Evolutionary conservation across 768 basidiomycete genomes (phyloP).

Genomic region (Russula sp.): DNA sequence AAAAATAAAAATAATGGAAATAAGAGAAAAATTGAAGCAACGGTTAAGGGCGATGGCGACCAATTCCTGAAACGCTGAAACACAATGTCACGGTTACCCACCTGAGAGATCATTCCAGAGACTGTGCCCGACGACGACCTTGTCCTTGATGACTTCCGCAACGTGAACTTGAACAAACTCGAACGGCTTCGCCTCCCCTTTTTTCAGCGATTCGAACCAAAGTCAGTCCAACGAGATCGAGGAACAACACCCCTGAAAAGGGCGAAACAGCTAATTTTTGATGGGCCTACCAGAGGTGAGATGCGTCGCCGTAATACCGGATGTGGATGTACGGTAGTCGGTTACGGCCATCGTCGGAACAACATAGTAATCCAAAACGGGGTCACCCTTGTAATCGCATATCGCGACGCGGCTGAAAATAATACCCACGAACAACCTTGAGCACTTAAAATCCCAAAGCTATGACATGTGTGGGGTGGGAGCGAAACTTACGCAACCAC

Average conservation of each 20-base stretch:
- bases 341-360: conserved; percentile 63
- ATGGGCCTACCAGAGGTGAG: conserved; percentile 40
- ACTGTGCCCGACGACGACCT: conserved; percentile 71
- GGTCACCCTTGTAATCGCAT: conserved; percentile 45
- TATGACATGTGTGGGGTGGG: conserved; percentile 6
- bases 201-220: conserved; percentile 30
- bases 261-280: background rate
- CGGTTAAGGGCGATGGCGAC: conserved; percentile 12
- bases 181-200: conserved; percentile 56
- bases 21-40: conserved; percentile 17
- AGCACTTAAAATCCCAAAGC: conserved; percentile 3
- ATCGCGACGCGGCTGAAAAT: conserved; percentile 44
- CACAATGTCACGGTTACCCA: conserved; percentile 35
- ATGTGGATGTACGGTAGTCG: conserved; percentile 68
- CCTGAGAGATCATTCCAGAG: conserved; percentile 82
- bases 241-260: background rate
- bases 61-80: conserved; percentile 17
- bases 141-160: conserved; percentile 63
- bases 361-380: conserved; percentile 67
- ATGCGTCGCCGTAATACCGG: conserved; percentile 49
- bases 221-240: background rate
- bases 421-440: background rate
- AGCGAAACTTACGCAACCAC: conserved; percentile 68
- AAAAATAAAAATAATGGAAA: conserved; percentile 23
- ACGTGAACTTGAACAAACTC: conserved; percentile 62